These are phyloP conservation scores for Xylaria palmicola DNA, from an alignment of 495 filamentous ascomycete genomes.

Conservation along the genomic window DNA sequence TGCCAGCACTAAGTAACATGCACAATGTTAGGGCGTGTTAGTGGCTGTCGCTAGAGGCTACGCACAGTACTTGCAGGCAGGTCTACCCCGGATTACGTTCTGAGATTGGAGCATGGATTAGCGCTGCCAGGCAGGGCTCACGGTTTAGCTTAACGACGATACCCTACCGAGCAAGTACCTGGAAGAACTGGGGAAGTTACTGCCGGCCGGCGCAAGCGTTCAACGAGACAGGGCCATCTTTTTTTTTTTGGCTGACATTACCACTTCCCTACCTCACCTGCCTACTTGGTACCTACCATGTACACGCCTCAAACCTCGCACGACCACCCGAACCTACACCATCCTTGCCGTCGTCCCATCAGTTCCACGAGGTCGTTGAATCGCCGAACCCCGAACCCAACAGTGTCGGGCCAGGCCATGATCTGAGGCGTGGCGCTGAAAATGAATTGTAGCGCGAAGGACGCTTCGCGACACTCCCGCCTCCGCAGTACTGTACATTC, in stretches of 20 bases:
- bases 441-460: conserved; percentile 15
- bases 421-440: conserved; percentile 5
- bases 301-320: neutral
- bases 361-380: neutral
- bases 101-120: neutral
- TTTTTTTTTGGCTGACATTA: too few relatives aligned
- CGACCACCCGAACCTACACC: too few relatives aligned
- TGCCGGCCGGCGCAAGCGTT: neutral
- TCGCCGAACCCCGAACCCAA: neutral
- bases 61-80: neutral
- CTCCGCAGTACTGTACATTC: neutral
- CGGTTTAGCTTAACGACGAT: neutral
- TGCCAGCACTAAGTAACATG: too few relatives aligned
- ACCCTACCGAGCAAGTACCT: too few relatives aligned
- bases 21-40: too few relatives aligned
- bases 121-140: neutral
- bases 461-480: conserved; percentile 7
- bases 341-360: too few relatives aligned
- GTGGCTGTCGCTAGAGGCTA: too few relatives aligned
- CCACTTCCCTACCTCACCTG: neutral
- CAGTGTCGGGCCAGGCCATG: conserved; percentile 1
- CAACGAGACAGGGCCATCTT: neutral
- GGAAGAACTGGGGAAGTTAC: neutral
- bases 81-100: conserved; percentile 1
- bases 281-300: neutral